Percentiles rank a stretch among this genome's conserved stretches.
Conservation (phyloP, 192 early-diverging fungal genomes). For the Gryganskiella cystojenkinii region DNA sequence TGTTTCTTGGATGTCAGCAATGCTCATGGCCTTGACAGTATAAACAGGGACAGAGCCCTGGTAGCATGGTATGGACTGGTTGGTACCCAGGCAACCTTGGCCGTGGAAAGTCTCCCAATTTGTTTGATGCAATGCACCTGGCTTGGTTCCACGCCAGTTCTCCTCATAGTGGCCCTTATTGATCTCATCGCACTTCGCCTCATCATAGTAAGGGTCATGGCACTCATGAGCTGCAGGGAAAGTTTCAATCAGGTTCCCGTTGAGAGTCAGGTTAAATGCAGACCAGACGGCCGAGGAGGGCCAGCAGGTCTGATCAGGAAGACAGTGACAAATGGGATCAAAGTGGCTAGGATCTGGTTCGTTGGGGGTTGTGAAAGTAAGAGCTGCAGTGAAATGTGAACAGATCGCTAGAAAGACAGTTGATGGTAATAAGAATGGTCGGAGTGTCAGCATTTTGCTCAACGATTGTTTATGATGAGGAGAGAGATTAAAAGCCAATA, state of each 20-base stretch:
- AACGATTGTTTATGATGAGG: no score
- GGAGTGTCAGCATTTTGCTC: not conserved
- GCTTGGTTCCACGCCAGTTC: constrained; percentile 22
- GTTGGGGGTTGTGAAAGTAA: not conserved
- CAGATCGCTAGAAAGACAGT: not conserved
- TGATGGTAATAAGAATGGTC: not conserved
- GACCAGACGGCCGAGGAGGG: constrained; percentile 33
- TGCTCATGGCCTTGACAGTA: constrained; percentile 39
- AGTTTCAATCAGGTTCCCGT: constrained; percentile 29
- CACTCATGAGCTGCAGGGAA: constrained; percentile 39
- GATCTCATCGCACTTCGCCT: constrained; percentile 41
- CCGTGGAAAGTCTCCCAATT: constrained; percentile 22
- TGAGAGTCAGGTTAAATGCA: constrained; percentile 14
- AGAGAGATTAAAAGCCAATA: constrained; percentile 1
- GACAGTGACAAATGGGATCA: constrained; percentile 25
- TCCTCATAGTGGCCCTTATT: constrained; percentile 38
- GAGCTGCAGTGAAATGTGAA: not conserved
- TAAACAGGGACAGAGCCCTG: constrained; percentile 47
- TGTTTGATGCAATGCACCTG: constrained; percentile 19
- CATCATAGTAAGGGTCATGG: constrained; percentile 37
- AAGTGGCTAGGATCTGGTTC: no score
- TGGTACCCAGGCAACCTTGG: constrained; percentile 21
- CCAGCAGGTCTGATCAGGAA: constrained; percentile 36
- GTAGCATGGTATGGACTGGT: constrained; percentile 34
- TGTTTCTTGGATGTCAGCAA: constrained; percentile 36